Evolutionary conservation across 2,329 filamentous ascomycete species (phyloP), one percentile per base, ranked within the genome.

Genomic region (Beauveria medogensis): DNA sequence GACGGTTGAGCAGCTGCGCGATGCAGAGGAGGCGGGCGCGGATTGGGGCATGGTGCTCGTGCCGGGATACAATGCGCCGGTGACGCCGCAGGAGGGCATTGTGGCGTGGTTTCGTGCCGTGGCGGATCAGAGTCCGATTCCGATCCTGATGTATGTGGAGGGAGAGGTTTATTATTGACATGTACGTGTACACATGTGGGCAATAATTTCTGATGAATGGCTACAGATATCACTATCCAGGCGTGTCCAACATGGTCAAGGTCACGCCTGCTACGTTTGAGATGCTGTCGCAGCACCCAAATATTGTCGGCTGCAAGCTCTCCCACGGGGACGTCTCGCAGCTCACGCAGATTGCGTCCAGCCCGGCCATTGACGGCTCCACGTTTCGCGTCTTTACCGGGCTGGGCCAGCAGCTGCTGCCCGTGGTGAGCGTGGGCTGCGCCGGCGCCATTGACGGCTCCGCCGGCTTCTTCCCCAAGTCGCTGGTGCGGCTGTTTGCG

Each of bases 221-320:
- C 30, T 10, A 20, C 61, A 84, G 80, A 61, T 86, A 86, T 71
- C 81, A 87, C 71, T 87, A 87, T 72, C 85, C 86, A 1, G 85
- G 82, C 56, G 85, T 89, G 24, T 85, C 84, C 10, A 89, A 88
- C 75, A 82, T 84, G 66, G 75, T 88, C 67, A 78, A 79, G 66
- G 77, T 88, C 62, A 74, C 78, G 0, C 82, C 84, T 1, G 76
- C 80, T 9, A 85, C 84, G 0, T 85, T 83, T 67, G 82, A 71
- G 20, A 70, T 68, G 0, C 81, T 89, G 28, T 78, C 86, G 7
- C 74, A 78, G 59, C 85, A 88, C 69, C 78, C 82, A 34, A 88
- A 88, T 68, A 87, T 88, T 62, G 85, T 88, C 4, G 86, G 86
- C 55, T 86, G 83, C 73, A 89, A 89, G 73, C 81, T 89, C 66